Evolutionary conservation across 139 green algal species (phyloP).

Genomic region (Mesostigma viride): DNA sequence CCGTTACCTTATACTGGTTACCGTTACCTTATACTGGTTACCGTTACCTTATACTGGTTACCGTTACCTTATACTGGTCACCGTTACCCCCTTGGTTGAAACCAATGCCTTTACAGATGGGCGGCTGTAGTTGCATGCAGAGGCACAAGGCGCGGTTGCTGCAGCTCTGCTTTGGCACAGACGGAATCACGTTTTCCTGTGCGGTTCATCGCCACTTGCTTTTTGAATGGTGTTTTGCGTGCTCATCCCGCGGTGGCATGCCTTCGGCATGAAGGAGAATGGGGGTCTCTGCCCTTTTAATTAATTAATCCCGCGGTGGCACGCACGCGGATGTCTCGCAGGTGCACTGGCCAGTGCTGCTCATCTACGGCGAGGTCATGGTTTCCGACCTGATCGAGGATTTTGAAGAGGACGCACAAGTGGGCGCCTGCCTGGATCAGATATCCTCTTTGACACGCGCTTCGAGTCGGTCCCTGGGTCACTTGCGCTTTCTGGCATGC

Average conservation of each 20-base stretch:
- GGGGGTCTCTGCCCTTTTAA: too few species aligned
- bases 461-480: too few species aligned
- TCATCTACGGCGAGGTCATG: constrained; percentile 78
- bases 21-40: too few species aligned
- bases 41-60: too few species aligned
- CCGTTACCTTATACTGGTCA: too few species aligned
- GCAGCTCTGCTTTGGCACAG: not conserved
- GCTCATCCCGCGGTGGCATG: too few species aligned
- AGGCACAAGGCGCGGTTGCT: not conserved
- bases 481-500: not conserved
- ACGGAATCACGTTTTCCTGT: not conserved
- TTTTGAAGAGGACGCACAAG: constrained; percentile 52
- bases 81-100: too few species aligned
- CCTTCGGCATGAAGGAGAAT: too few species aligned
- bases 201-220: not conserved
- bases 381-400: constrained; percentile 71
- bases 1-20: too few species aligned
- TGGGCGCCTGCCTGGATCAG: constrained; percentile 56
- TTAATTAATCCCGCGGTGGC: not conserved
- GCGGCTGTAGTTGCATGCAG: not conserved
- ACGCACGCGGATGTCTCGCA: constrained; percentile 25
- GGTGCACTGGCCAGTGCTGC: constrained; percentile 71
- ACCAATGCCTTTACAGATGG: not conserved
- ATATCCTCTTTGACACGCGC: constrained; percentile 23
- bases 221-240: not conserved